Base-by-base conservation (phyloP, 208 protist genomes). In the Trypanosoma theileri region DNA sequence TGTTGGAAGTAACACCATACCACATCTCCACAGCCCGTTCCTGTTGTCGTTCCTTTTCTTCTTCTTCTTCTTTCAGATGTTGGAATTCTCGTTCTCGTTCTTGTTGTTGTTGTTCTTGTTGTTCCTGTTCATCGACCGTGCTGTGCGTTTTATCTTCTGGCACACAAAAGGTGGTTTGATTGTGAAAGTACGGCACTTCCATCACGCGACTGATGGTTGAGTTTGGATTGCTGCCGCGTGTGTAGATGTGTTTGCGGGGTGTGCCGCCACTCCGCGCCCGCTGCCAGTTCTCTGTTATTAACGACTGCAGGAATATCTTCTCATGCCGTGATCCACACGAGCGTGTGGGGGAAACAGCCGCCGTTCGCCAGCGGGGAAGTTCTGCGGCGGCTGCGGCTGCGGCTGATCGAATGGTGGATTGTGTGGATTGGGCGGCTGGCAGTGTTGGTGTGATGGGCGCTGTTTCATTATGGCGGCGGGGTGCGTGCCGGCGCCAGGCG, bases 161-260 rank as follows among this genome's bases (percentile, higher is more conserved):
- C 24, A 62, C 8, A 41, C 59, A 74, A 48, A 74, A 68, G 9
- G 50, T 28, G 7, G 46, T 63, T 17, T 68, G 44, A 50, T 74
- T 60, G 31, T 74, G 69, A 42, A 52, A 74, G 31, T 74, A 74
- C 24, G 59, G 53, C 2, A 55, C 40, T n/a, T 17, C 53, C 13
- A 40, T 46, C 1, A 51, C 48, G 11, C 28, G 35, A 50, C 45
- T 22, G 48, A 21, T 1, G 19, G 10, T 62, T 8, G 41, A 1
- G 44, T 22, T 45, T 35, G 28, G 1, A 8, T 1, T 35, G 28
- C 6, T 35, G 28, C n/a, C n/a, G n/a, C n/a, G n/a, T n/a, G n/a
- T n/a, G n/a, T n/a, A n/a, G n/a, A n/a, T n/a, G n/a, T n/a, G n/a
- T n/a, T n/a, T n/a, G n/a, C n/a, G n/a, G n/a, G n/a, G n/a, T n/a